Evolutionary conservation across 2,329 filamentous ascomycete species (phyloP), one percentile per base, ranked within the genome.

Genomic region (Stachybotrys chlorohalonatus): DNA sequence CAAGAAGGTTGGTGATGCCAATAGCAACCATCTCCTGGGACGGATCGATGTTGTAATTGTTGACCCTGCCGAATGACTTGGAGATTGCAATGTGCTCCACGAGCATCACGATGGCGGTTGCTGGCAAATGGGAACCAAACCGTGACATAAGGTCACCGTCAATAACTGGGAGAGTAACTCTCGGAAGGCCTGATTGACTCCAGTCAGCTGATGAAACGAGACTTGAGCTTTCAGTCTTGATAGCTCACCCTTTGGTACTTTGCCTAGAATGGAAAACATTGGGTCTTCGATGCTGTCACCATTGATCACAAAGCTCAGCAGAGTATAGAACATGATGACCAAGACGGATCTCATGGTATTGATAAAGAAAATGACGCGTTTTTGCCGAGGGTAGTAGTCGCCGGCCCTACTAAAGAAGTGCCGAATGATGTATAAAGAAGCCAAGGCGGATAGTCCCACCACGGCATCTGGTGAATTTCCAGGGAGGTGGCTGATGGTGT

Each of bases 31-130:
- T 82, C 69, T 99, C 93, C 69, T 99, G 93, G 0, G 93, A 96
- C 0, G 94, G 92, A 62, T 96, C 86, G 67, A 99, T 96, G 15
- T 84, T 86, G 72, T 99, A 99, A 74, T 96, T 95, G 76, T 96
- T 97, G 63, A 96, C 83, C 56, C 93, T 83, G 9, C 94, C 94
- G 62, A 99, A 97, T 0, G 93, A 96, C 70, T 97, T 99, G 16
- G 92, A 90, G 59, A 97, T 96, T 51, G 93, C 91, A 63, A 97
- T 96, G 68, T 97, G 93, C 71, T 97, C 94, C 57, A 97, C 95
- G 42, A 97, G 79, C 55, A 97, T 79, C n/a, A 99, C 92, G 60
- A 97, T 95, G 53, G 96, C 85, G 1, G 88, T 86, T 7, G 89
- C 88, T 0, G 94, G 94, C 5, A 97, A 75, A 59, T 96, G 80